phyloP scores from a whole-genome alignment of 495 filamentous ascomycete genomes.

The Alectoria sarmentosa region DNA sequence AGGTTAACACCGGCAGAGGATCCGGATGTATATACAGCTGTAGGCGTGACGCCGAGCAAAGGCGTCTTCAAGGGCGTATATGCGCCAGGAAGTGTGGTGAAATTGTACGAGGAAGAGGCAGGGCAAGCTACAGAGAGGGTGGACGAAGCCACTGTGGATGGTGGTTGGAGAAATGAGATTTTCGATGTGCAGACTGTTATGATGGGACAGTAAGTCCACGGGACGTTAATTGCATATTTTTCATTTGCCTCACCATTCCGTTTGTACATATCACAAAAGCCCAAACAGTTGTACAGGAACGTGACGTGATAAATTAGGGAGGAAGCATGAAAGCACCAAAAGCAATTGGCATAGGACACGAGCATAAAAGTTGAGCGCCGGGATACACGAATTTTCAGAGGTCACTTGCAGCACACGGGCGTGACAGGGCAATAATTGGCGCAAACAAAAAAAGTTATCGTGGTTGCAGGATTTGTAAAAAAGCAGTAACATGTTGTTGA shows the following conservation, averaged over 20 bases:
- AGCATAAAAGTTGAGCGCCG: background rate
- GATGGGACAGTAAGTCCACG: slow-evolving; percentile 18
- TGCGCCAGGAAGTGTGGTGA: slow-evolving; percentile 80
- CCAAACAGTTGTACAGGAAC: background rate
- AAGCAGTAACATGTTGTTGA: background rate
- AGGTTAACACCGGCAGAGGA: slow-evolving; percentile 61
- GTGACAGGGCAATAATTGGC: background rate
- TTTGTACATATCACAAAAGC: background rate
- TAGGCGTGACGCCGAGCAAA: slow-evolving; percentile 57
- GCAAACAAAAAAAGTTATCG: too few species aligned
- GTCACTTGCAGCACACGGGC: background rate
- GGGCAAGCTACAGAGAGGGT: slow-evolving; percentile 55
- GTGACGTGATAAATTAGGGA: background rate
- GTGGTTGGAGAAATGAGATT: slow-evolving; percentile 73
- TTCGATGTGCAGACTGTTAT: slow-evolving; percentile 55
- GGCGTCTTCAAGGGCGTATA: slow-evolving; percentile 79
- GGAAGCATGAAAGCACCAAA: background rate
- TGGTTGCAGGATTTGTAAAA: too few species aligned
- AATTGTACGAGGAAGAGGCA: slow-evolving; percentile 79
- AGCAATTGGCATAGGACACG: background rate
- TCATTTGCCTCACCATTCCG: background rate
- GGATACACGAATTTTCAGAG: background rate
- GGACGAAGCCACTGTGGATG: slow-evolving; percentile 46
- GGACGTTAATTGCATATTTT: background rate
- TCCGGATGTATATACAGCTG: slow-evolving; percentile 61